Evolutionary conservation across 2,329 filamentous ascomycete genomes (phyloP), one percentile per base, ranked within the genome.

Genomic region (Harringtonia lauricola): DNA sequence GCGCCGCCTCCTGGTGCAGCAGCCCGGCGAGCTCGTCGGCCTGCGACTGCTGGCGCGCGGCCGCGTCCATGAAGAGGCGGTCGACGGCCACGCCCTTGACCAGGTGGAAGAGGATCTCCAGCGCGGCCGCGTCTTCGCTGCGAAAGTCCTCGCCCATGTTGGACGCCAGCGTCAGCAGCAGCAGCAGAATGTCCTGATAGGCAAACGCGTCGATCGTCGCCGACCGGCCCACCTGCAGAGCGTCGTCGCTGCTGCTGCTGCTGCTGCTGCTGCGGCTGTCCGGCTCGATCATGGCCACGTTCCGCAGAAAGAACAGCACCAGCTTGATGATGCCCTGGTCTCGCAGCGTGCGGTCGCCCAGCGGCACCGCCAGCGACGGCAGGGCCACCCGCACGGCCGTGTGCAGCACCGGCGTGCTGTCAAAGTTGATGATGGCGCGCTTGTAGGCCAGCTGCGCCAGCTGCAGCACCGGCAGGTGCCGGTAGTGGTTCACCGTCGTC

Each of bases 141-240:
- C 83, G 80, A 60, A 95, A 98, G 54, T 96, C 90, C 34, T 95
- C 88, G 29, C 86, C 86, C 68, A 95, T 90, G 49, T 90, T 94
- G 2, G 89, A 95, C 13, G 87, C 84, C 39, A 98, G 69, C 0
- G 88, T 94, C 42, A 96, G 67, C 19, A 98, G 64, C 3, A 94
- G 72, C 43, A 86, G 78, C 54, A 96, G 85, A 19, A 95, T 85
- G 59, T 95, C 89, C 61, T 98, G 92, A 51, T 83, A 81, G 31
- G 90, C 79, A 55, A 95, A 95, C 1, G 86, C 83, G 54, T 94
- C 85, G 48, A 96, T 89, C 0, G 86, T 85, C 9, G 86, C 79
- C 3, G 88, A 94, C 47, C 89, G 78, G 7, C 88, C 94, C 28
- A 94, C 81, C 55, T 95, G 86, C 12, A 85, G 7, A 10, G 24